These are phyloP conservation scores for Yamadazyma trypodendri DNA, from an alignment of 1,139 yeast genomes.

Conservation along the genomic window DNA sequence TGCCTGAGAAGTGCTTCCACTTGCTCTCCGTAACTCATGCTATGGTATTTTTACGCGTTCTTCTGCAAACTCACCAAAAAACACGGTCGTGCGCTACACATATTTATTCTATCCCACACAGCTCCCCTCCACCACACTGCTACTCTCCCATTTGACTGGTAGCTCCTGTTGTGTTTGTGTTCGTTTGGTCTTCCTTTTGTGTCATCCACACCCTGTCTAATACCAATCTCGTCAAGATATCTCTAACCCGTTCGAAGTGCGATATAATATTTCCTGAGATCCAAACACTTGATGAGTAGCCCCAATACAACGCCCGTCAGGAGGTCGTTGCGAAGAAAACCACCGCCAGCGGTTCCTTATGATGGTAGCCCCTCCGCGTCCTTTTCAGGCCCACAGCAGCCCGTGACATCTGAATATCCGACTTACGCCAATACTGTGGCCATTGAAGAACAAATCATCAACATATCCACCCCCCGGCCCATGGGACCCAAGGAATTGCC, in stretches of 20 bases:
- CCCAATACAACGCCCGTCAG: conserved; percentile 13
- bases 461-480: conserved; percentile 36
- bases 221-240: too few relatives aligned
- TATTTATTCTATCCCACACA: too few relatives aligned
- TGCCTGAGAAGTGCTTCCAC: conserved; percentile 25
- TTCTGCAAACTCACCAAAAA: too few relatives aligned
- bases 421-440: background rate
- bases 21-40: conserved; percentile 10
- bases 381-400: conserved; percentile 3
- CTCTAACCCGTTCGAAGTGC: too few relatives aligned
- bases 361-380: too few relatives aligned
- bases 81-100: conserved; percentile 1
- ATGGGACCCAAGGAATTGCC: conserved; percentile 45
- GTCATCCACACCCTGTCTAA: too few relatives aligned
- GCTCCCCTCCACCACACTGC: too few relatives aligned
- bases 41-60: background rate
- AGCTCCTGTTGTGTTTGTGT: too few relatives aligned
- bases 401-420: background rate
- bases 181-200: background rate
- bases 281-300: conserved; percentile 1
- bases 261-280: background rate
- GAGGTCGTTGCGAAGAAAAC: conserved; percentile 28
- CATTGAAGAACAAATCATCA: conserved; percentile 14
- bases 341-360: conserved; percentile 22
- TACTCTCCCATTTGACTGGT: too few relatives aligned